Conservation (phyloP, 2,329 filamentous ascomycete species). For the Colletotrichum phormii region DNA sequence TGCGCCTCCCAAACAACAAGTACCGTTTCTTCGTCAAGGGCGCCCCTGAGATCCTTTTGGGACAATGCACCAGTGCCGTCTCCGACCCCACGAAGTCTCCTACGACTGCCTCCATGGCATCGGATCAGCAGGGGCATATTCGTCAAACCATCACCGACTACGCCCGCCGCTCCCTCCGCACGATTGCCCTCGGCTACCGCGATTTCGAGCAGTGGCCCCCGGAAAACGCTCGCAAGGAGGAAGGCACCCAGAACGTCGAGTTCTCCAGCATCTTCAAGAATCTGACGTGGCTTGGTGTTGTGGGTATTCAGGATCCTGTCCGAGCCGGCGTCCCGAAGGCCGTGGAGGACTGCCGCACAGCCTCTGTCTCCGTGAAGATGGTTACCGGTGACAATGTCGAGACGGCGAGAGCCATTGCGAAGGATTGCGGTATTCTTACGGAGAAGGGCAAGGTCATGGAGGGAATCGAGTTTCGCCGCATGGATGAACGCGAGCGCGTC, state of each 20-base stretch:
- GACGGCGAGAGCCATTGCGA: conserved; percentile 61
- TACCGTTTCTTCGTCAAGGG: conserved; percentile 64
- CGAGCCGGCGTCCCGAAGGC: conserved; percentile 37
- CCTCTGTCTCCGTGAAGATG: conserved; percentile 58
- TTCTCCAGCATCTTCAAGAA: conserved; percentile 54
- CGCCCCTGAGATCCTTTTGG: conserved; percentile 63
- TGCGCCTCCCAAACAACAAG: conserved; percentile 43
- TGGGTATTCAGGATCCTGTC: conserved; percentile 38
- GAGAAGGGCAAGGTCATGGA: conserved; percentile 72
- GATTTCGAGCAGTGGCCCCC: conserved; percentile 77
- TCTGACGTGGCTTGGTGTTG: conserved; percentile 56
- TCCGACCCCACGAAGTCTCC: conserved; percentile 56
- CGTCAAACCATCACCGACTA: conserved; percentile 58
- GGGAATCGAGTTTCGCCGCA: conserved; percentile 67
- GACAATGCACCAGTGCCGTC: conserved; percentile 55
- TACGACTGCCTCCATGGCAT: conserved; percentile 45
- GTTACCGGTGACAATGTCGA: conserved; percentile 58
- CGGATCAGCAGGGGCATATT: conserved; percentile 44
- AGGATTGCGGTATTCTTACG: conserved; percentile 65
- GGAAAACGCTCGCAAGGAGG: conserved; percentile 69
- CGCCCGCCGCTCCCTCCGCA: conserved; percentile 74
- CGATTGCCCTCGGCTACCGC: conserved; percentile 73
- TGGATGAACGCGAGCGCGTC: conserved; percentile 61
- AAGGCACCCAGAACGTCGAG: conserved; percentile 65
- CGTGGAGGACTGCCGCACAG: conserved; percentile 30